These are phyloP conservation scores for Lactifluus volemus DNA, from an alignment of 768 basidiomycete genomes.

Conservation along the genomic window DNA sequence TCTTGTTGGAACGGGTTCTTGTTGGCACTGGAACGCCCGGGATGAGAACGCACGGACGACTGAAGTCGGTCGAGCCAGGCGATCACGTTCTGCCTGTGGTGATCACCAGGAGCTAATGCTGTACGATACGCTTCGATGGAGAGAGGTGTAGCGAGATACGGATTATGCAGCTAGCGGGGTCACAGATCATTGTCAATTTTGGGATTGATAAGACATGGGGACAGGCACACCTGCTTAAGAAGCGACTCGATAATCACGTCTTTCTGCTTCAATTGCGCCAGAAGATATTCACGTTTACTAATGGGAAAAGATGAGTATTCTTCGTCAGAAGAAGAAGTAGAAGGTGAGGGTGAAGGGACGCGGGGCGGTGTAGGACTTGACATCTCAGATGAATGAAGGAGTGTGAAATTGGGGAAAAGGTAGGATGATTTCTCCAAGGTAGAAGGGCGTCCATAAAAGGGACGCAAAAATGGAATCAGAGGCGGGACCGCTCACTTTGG, in stretches of 20 bases:
- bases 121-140: conserved; percentile 71
- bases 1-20: conserved; percentile 36
- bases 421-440: conserved; percentile 24
- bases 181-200: not conserved
- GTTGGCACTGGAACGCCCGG: conserved; percentile 29
- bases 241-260: conserved; percentile 80
- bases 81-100: conserved; percentile 56
- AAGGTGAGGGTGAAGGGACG: not conserved
- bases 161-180: conserved; percentile 56
- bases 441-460: conserved; percentile 8
- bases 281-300: conserved; percentile 80
- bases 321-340: conserved; percentile 5
- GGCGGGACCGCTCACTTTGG: conserved; percentile 60
- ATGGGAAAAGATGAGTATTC: conserved; percentile 25
- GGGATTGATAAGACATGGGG: not conserved
- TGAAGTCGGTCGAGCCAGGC: conserved; percentile 70
- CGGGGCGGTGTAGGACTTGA: not conserved
- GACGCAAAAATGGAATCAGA: not conserved
- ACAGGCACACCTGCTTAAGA: conserved; percentile 58
- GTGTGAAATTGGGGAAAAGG: conserved; percentile 28
- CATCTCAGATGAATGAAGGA: not conserved
- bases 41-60: conserved; percentile 45
- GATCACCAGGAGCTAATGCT: conserved; percentile 70
- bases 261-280: conserved; percentile 82
- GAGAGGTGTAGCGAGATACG: conserved; percentile 69